Percentiles rank a stretch among this genome's conserved stretches.
Conservation (phyloP, 768 basidiomycete genomes). For the Boletellus ananiceps region DNA sequence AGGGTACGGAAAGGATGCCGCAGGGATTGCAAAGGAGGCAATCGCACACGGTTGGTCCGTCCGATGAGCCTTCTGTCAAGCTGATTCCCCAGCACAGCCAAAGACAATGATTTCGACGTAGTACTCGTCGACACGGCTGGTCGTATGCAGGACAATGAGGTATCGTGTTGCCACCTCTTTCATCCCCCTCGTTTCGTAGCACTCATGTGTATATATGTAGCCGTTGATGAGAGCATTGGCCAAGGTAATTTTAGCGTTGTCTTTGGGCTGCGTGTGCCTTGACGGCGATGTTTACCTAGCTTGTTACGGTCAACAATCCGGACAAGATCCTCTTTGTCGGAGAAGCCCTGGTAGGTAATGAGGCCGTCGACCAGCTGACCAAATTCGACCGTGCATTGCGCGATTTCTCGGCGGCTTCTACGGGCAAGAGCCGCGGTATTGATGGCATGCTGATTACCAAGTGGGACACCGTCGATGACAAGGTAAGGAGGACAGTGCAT, state of each 20-base stretch:
- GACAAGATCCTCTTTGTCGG: constrained; percentile 99
- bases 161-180: constrained; percentile 27
- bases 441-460: constrained; percentile 99
- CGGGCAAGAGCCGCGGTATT: constrained; percentile 79
- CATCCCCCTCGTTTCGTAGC: neutral
- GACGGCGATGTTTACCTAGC: constrained; percentile 37
- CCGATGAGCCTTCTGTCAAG: neutral
- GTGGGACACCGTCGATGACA: constrained; percentile 98
- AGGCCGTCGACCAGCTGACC: constrained; percentile 94
- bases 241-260: constrained; percentile 49
- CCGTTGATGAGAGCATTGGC: constrained; percentile 98
- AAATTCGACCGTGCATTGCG: constrained; percentile 94
- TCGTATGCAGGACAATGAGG: constrained; percentile 99
- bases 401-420: constrained; percentile 78
- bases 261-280: neutral
- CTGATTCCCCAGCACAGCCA: constrained; percentile 44
- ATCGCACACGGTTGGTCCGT: constrained; percentile 70
- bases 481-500: constrained; percentile 45
- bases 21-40: constrained; percentile 94
- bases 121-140: constrained; percentile 98
- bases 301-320: constrained; percentile 89
- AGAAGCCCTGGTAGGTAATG: constrained; percentile 96
- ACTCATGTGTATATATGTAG: constrained; percentile 33
- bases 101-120: constrained; percentile 90
- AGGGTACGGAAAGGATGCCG: constrained; percentile 99